Evolutionary conservation across 306 rosid species (phyloP).

Genomic region (Malus asiatica): DNA sequence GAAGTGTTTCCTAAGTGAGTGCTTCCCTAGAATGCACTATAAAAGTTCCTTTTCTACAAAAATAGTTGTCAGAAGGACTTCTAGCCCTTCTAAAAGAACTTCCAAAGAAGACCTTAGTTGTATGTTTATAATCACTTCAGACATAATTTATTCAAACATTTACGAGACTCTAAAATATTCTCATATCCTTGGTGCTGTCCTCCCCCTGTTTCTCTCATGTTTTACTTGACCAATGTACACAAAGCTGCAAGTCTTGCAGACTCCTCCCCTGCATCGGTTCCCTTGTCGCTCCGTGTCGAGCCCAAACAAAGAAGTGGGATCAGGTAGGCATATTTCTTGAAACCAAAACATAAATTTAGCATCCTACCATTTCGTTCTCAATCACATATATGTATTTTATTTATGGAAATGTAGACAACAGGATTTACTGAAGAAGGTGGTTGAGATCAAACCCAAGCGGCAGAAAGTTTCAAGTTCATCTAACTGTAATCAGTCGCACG

Average conservation of each 20-base stretch:
- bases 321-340: slow-evolving; percentile 41
- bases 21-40: background rate
- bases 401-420: slow-evolving; percentile 58
- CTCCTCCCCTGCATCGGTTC: slow-evolving; percentile 80
- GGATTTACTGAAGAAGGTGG: slow-evolving; percentile 75
- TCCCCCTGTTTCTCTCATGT: slow-evolving; percentile 5
- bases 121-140: background rate
- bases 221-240: slow-evolving; percentile 59
- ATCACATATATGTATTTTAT: background rate
- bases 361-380: background rate
- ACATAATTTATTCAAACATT: background rate
- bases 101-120: background rate
- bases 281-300: slow-evolving; percentile 83
- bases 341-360: background rate
- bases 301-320: slow-evolving; percentile 93
- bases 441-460: slow-evolving; percentile 88
- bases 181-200: background rate
- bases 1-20: background rate
- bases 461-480: slow-evolving; percentile 40
- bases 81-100: background rate
- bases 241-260: slow-evolving; percentile 85
- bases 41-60: background rate
- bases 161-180: background rate
- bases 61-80: background rate
- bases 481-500: slow-evolving; percentile 24